A percentile compares a stretch with the other conserved stretches of the same genome.
Evolutionary conservation across 257 asterid genomes (phyloP).

Genomic region (Plectranthus barbatus): DNA sequence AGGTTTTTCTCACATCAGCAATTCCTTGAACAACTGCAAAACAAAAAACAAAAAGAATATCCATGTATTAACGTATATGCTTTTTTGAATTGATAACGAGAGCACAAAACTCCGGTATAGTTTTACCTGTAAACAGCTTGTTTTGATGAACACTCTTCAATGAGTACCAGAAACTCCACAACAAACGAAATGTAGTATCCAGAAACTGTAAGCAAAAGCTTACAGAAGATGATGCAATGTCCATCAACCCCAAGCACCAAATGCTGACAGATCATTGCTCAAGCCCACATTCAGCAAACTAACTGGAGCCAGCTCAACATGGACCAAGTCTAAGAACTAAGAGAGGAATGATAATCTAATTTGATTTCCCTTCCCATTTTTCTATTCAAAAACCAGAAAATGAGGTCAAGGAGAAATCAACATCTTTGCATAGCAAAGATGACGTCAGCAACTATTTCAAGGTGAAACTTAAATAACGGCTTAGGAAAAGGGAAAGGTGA

Average conservation of each 20-base stretch:
- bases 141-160: conserved; percentile 31
- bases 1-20: conserved; percentile 8
- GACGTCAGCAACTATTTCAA: conserved; percentile 24
- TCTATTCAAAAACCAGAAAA: conserved; percentile 57
- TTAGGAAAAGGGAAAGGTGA: neutral
- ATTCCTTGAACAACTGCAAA: conserved; percentile 10
- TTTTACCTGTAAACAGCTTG: conserved; percentile 29
- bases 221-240: neutral
- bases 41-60: neutral
- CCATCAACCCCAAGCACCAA: conserved; percentile 1
- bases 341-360: conserved; percentile 21
- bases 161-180: conserved; percentile 11
- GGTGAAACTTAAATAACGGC: neutral
- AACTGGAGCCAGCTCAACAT: conserved; percentile 8
- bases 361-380: conserved; percentile 40
- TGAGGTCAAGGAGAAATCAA: conserved; percentile 28
- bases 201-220: conserved; percentile 8
- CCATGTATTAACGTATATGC: neutral
- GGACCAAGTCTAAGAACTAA: conserved; percentile 11
- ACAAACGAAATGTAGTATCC: conserved; percentile 3
- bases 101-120: neutral
- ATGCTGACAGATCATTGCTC: neutral
- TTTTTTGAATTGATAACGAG: neutral
- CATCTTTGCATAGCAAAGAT: conserved; percentile 18
- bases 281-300: conserved; percentile 8